Percentiles rank a stretch among this genome's conserved stretches.
phyloP scores from a whole-genome alignment of 305 asterid genomes.

The Ajuga reptans region DNA sequence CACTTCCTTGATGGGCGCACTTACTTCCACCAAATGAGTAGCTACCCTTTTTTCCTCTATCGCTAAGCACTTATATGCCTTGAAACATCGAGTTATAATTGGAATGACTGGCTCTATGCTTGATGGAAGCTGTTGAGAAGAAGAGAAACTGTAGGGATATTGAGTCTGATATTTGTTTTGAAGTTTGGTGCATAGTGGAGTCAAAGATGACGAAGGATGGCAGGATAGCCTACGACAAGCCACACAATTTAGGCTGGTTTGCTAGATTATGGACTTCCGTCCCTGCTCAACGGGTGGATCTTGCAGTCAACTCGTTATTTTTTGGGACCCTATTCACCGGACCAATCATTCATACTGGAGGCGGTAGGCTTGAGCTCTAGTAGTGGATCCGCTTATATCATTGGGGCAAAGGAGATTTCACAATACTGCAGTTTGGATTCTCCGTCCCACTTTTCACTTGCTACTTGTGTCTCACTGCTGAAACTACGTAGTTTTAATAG shows the following conservation, averaged over 20 bases:
- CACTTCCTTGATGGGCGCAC: too few relatives aligned
- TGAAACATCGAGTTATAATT: not conserved
- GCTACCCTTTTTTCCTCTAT: slow-evolving; percentile 34
- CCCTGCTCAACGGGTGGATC: too few relatives aligned
- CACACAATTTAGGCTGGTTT: not conserved
- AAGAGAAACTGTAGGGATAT: not conserved
- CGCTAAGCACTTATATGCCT: slow-evolving; percentile 18
- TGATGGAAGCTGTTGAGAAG: not conserved
- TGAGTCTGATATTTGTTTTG: not conserved
- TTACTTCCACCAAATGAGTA: slow-evolving; percentile 28
- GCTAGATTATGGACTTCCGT: not conserved
- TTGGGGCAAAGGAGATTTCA: not conserved
- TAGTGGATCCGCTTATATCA: too few relatives aligned
- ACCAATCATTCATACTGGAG: too few relatives aligned
- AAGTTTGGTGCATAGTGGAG: not conserved
- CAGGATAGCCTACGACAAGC: not conserved
- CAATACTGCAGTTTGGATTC: not conserved
- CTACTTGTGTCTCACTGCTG: not conserved
- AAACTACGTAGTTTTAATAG: not conserved
- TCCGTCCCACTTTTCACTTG: not conserved
- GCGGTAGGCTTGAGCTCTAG: not conserved
- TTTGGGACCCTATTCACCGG: too few relatives aligned
- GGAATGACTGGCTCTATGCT: not conserved
- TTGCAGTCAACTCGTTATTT: too few relatives aligned
- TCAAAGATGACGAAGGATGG: not conserved